Conservation (phyloP, 306 rosid genomes). For the Fragaria iinumae region DNA sequence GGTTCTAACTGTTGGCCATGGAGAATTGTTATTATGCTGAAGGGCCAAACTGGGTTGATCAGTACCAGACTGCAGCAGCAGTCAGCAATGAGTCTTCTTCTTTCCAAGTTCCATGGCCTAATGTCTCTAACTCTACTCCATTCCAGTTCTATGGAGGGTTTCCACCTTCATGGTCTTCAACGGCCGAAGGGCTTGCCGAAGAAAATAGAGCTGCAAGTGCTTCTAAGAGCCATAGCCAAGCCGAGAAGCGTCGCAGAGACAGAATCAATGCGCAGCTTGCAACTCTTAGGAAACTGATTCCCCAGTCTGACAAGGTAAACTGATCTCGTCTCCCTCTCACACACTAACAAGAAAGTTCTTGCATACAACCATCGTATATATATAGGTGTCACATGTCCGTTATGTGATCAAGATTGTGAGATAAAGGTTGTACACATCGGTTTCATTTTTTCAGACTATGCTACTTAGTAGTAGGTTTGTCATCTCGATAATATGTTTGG, state of each 20-base stretch:
- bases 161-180: constrained; percentile 42
- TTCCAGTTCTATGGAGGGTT: constrained; percentile 43
- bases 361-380: background rate
- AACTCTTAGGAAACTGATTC: constrained; percentile 84
- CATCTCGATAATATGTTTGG: background rate
- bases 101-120: constrained; percentile 42
- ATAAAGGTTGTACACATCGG: background rate
- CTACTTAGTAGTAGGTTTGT: background rate
- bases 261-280: constrained; percentile 93
- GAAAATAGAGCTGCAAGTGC: constrained; percentile 64
- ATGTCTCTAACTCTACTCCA: constrained; percentile 34
- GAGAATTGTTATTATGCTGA: constrained; percentile 49
- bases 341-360: background rate
- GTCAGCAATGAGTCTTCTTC: constrained; percentile 35
- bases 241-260: constrained; percentile 92
- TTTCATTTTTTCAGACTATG: background rate
- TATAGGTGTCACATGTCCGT: background rate
- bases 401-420: background rate
- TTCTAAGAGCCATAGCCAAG: constrained; percentile 92
- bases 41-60: constrained; percentile 24
- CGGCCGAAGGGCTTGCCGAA: constrained; percentile 38
- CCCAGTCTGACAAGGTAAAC: constrained; percentile 86
- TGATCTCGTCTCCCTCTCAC: background rate
- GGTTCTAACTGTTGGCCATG: constrained; percentile 39
- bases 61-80: constrained; percentile 23